These are phyloP conservation scores for Ophiocordyceps camponoti-leonardi DNA, from an alignment of 2,329 filamentous ascomycete genomes.

Conservation along the genomic window DNA sequence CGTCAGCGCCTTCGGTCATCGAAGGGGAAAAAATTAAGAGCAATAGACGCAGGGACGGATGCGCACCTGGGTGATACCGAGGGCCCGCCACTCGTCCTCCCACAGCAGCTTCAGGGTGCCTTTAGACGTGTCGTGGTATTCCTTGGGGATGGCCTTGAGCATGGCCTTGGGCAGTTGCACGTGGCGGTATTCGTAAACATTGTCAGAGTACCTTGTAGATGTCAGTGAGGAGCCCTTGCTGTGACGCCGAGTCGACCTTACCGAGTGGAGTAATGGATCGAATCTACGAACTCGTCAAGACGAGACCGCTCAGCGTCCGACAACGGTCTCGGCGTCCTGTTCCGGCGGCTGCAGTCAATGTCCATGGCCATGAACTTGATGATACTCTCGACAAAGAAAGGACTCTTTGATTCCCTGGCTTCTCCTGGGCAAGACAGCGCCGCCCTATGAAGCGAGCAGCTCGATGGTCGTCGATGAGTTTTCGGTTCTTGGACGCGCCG, in stretches of 20 bases:
- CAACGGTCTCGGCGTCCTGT: slow-evolving; percentile 67
- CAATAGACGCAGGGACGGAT: not conserved
- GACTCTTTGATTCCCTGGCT: not conserved
- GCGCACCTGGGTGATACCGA: slow-evolving; percentile 88
- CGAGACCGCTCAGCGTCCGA: slow-evolving; percentile 66
- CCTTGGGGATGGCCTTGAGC: slow-evolving; percentile 90
- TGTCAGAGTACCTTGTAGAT: slow-evolving; percentile 65
- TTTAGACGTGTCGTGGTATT: slow-evolving; percentile 78
- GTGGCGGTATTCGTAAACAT: slow-evolving; percentile 89
- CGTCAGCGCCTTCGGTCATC: not conserved
- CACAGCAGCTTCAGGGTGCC: slow-evolving; percentile 91
- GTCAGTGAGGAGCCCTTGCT: not conserved
- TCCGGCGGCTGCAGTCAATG: slow-evolving; percentile 73
- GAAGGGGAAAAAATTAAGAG: not conserved
- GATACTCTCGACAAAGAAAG: not conserved
- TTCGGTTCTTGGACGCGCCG: not conserved
- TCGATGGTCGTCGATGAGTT: not conserved
- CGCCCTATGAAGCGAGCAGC: not conserved
- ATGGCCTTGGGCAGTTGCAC: slow-evolving; percentile 96
- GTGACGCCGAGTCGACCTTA: slow-evolving; percentile 21
- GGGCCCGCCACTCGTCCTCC: slow-evolving; percentile 95
- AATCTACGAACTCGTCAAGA: slow-evolving; percentile 81
- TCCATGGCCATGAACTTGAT: slow-evolving; percentile 14
- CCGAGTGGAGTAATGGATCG: slow-evolving; percentile 91
- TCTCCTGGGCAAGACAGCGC: not conserved